Base-by-base conservation (phyloP, 805 yeast genomes). In the Candida ponderosae region DNA sequence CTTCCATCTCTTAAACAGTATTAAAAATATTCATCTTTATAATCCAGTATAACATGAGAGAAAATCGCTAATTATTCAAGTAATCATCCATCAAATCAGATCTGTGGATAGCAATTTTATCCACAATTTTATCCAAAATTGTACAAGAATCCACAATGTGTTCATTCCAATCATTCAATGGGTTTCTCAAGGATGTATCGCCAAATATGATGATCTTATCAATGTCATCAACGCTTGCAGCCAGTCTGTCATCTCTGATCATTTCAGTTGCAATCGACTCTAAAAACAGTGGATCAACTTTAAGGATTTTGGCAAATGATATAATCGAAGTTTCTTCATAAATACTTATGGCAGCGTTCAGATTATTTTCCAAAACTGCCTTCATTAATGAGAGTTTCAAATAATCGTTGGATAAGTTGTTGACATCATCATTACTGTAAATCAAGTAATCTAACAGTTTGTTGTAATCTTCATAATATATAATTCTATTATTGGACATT, bases 171-270 rank as follows among this genome's bases (percentile, higher is more conserved):
- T 41, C 40, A 7, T 40, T 23, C 13, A 47, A 30, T 2, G 43
- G 38, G 10, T 8, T 9, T 27, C 17, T 6, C 18, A n/a, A 5
- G n/a, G 24, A 17, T 3, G 10, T 31, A 24, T 29, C 6, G 3
- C 10, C 14, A 11, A 50, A 53, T 17, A 45, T 40, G 5, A 53
- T 39, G 2, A 47, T 30, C 16, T 44, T 37, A 14, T 29, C 38
- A 18, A 53, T 42, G 31, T 53, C 56, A 41, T 53, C 58, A 31
- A 53, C 38, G 6, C 40, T 39, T 7, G 53, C 56, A 29, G 39
- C 29, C 6, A 51, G 28, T n/a, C 30, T 29, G 10, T 28, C 36
- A 5, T 34, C 33, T 35, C 52, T 37, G 15, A 50, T 42, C 48
- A 48, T 43, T n/a, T 43, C 44, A 11, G 46, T 38, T 14, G 40